phyloP scores from a whole-genome alignment of 352 stramenopile species.

The Phytophthora ramorum region DNA sequence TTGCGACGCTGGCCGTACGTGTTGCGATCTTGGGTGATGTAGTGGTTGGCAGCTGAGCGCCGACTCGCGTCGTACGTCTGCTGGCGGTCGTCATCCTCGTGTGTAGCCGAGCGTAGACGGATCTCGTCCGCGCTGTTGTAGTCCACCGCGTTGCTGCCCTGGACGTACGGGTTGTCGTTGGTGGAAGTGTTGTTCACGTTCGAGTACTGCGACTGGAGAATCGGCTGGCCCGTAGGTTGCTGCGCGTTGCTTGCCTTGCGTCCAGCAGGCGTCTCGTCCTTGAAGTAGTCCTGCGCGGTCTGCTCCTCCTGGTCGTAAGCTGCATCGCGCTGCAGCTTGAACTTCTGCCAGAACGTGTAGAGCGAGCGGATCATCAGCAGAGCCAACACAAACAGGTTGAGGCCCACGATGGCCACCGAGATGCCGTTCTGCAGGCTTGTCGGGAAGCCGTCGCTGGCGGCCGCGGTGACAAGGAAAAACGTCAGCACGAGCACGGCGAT shows the following conservation, averaged over 20 bases:
- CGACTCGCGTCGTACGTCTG: slow-evolving; percentile 52
- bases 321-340: slow-evolving; percentile 69
- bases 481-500: slow-evolving; percentile 75
- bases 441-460: slow-evolving; percentile 60
- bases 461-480: slow-evolving; percentile 75
- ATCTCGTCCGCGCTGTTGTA: slow-evolving; percentile 60
- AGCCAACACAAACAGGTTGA: slow-evolving; percentile 75
- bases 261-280: slow-evolving; percentile 61
- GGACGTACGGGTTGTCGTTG: slow-evolving; percentile 52
- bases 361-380: slow-evolving; percentile 72
- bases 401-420: slow-evolving; percentile 68
- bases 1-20: slow-evolving; percentile 58
- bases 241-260: slow-evolving; percentile 42
- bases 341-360: slow-evolving; percentile 79
- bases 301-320: slow-evolving; percentile 68
- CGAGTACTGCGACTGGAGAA: slow-evolving; percentile 32
- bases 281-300: slow-evolving; percentile 70
- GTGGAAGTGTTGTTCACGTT: slow-evolving; percentile 28
- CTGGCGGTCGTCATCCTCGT: slow-evolving; percentile 48
- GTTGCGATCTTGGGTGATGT: slow-evolving; percentile 51
- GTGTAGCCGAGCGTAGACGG: slow-evolving; percentile 58
- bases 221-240: slow-evolving; percentile 22
- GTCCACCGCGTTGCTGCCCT: slow-evolving; percentile 37
- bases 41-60: slow-evolving; percentile 55
- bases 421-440: slow-evolving; percentile 72